Conservation (phyloP, 768 basidiomycete species). For the Podaxis sp. region DNA sequence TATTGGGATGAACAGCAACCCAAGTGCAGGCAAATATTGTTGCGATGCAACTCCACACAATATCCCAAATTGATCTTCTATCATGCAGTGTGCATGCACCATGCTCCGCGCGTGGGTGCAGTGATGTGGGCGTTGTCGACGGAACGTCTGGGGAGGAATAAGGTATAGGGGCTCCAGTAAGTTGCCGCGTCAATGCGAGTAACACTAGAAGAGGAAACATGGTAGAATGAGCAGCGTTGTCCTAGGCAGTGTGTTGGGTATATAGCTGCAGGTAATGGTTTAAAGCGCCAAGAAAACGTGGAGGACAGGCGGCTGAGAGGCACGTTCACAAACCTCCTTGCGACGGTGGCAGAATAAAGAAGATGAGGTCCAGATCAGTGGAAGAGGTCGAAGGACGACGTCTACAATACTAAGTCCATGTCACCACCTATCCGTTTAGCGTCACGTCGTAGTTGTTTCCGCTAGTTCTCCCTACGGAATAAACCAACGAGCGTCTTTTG, state of each 20-base stretch:
- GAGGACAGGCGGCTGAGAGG: not conserved
- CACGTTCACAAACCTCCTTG: no score
- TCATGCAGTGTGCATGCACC: not conserved
- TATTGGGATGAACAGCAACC: constrained; percentile 16
- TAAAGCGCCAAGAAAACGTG: not conserved
- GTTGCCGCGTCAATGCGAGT: not conserved
- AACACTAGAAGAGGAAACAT: not conserved
- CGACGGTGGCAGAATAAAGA: no score
- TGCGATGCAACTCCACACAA: constrained; percentile 14
- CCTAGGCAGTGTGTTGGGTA: not conserved
- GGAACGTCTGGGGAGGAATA: not conserved
- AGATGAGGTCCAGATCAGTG: no score
- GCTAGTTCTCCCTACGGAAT: no score
- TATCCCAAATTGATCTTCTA: constrained; percentile 3
- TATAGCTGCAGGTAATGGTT: not conserved
- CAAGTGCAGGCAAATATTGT: constrained; percentile 16
- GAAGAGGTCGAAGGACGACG: no score
- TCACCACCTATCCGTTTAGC: no score
- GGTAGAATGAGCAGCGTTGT: not conserved
- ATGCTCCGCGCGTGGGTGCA: not conserved
- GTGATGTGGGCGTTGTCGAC: not conserved
- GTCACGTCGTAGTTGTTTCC: no score
- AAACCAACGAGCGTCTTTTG: no score
- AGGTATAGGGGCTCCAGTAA: not conserved
- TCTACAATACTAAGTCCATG: no score